phyloP scores from a whole-genome alignment of 441 rosid genomes.

The Flueggea neowawraea region DNA sequence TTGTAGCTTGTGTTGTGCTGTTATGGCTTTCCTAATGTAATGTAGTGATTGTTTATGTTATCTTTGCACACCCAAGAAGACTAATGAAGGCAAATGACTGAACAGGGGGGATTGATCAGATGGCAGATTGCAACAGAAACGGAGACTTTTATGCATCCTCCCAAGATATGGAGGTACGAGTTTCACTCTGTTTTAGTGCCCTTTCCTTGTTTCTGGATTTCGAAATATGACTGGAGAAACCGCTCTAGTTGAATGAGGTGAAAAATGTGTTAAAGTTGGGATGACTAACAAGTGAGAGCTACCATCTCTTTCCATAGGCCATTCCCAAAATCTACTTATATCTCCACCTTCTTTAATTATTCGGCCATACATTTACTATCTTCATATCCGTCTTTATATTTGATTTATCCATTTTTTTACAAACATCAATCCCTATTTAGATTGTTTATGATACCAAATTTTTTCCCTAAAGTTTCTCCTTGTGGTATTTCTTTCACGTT shows the following conservation, averaged over 20 bases:
- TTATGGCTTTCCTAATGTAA: background rate
- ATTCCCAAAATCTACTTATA: background rate
- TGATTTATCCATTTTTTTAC: no score
- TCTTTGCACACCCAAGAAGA: background rate
- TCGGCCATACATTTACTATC: no score
- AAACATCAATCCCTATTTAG: no score
- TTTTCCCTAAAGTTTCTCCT: no score
- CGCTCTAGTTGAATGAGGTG: no score
- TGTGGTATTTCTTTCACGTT: no score
- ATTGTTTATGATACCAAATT: no score
- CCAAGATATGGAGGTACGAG: slow-evolving; percentile 43
- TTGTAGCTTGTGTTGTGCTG: no score
- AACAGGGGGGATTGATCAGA: slow-evolving; percentile 21
- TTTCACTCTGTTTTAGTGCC: background rate
- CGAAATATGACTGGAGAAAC: no score
- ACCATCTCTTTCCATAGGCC: background rate
- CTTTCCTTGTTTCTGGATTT: background rate
- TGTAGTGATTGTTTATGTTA: background rate
- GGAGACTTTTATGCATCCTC: slow-evolving; percentile 31
- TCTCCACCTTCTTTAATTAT: background rate
- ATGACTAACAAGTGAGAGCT: background rate
- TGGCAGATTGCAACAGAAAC: slow-evolving; percentile 50
- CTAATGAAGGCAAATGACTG: slow-evolving; percentile 1
- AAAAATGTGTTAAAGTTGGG: no score
- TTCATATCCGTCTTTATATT: no score